Evolutionary conservation across 1,284 basidiomycete species (phyloP), one percentile per base, ranked within the genome.

Genomic region (Leccinum olivaceoglutinosum): DNA sequence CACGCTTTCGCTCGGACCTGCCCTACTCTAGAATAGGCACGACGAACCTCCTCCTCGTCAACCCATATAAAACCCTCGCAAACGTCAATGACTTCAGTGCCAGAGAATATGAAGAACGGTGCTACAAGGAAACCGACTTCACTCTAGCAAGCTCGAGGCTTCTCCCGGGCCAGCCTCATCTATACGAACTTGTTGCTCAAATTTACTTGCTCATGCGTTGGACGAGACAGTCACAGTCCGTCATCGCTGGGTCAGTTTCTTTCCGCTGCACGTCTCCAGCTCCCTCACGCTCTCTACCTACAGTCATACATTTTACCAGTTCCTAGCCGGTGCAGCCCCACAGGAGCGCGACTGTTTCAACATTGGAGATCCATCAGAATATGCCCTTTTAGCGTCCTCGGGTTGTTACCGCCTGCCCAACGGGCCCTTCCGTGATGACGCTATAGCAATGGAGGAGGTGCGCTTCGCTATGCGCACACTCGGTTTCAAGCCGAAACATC

Each of bases 301-400:
- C 71, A 96, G 93, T 72, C 94, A 98, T 73, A 85, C 96, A 56
- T 96, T 98, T 77, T 96, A 97, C 79, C 93, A 97, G 78, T 83
- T 95, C 66, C 81, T 96, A 14, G 87, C 93, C 3, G 94, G 94
- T 21, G 90, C 92, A 1, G 90, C 89, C 1, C 80, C 87, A 1
- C 80, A 89, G 57, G 94, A 97, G 73, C 84, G 93, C 5, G 90
- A 94, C 68, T 76, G 80, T 21, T 85, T 90, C 67, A 82, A 82
- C 59, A 79, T 96, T 18, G 90, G 94, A 70, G 95, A 96, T 71
- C 84, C 88, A 0, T 91, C 91, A 0, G 90, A 91, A 63, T 97
- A 96, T 72, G 82, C 86, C 0, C 82, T 96, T 1, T 81, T 97
- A 5, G 87, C 92, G 0, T 90, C 89, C 0, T 94, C 92, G 7